Conservation (phyloP, 73 alveolate genomes). For the Paramecium tetraurelia region DNA sequence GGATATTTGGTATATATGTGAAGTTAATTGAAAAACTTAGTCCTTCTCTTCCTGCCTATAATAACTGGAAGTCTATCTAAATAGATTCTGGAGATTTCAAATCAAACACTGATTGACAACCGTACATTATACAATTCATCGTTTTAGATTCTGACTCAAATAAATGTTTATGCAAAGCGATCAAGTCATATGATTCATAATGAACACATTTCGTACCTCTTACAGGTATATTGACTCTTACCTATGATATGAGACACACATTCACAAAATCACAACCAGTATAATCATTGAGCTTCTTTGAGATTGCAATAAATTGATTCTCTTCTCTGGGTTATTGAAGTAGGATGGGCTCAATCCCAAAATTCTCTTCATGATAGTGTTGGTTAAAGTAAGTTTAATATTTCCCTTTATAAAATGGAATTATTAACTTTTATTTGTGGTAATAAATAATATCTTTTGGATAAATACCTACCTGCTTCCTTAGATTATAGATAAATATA, state of each 20-base stretch:
- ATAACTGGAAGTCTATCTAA: neutral
- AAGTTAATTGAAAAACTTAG: neutral
- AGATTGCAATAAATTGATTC: neutral
- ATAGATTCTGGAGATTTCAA: neutral
- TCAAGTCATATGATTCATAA: neutral
- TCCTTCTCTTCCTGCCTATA: neutral
- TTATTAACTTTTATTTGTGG: neutral
- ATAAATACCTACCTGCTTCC: neutral
- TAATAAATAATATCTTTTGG: neutral
- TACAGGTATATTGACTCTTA: neutral
- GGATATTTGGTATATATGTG: neutral
- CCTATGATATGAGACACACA: neutral
- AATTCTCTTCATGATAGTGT: neutral
- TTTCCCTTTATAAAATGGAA: neutral
- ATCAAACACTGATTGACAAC: neutral
- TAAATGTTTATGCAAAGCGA: neutral
- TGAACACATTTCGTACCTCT: slow-evolving; percentile 1
- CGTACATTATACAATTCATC: neutral
- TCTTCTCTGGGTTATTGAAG: neutral
- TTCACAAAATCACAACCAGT: neutral
- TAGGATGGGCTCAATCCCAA: neutral
- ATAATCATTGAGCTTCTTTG: neutral
- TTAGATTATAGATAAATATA: neutral
- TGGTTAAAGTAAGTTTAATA: neutral
- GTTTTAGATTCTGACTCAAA: neutral